Conservation (phyloP, 192 early-diverging fungal genomes). For the Phlyctochytrium bullatum region DNA sequence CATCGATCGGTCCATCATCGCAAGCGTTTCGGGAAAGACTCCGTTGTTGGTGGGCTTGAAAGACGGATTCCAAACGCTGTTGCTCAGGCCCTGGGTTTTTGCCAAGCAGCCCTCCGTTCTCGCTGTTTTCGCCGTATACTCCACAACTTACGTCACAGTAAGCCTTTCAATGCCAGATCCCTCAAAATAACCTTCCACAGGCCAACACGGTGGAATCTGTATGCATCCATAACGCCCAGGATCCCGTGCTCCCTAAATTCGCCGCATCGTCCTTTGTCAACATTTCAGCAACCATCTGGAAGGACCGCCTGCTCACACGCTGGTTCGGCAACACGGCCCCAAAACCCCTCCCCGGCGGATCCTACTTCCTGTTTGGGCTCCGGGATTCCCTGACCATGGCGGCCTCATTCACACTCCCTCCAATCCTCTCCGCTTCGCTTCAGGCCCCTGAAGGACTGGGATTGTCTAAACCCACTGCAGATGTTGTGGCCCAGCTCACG, state of each 20-base stretch:
- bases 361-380: constrained; percentile 29
- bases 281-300: constrained; percentile 37
- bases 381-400: constrained; percentile 44
- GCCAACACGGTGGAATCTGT: constrained; percentile 42
- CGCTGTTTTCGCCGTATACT: constrained; percentile 38
- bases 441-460: constrained; percentile 2
- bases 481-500: constrained; percentile 35
- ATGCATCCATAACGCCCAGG: constrained; percentile 21
- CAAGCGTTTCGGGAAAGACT: constrained; percentile 36
- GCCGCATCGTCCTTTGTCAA: constrained; percentile 36
- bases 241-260: constrained; percentile 39
- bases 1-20: constrained; percentile 46
- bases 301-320: constrained; percentile 40
- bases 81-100: constrained; percentile 28
- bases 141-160: constrained; percentile 39
- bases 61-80: constrained; percentile 25
- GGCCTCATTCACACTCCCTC: constrained; percentile 49
- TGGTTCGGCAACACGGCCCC: constrained; percentile 31
- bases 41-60: constrained; percentile 23
- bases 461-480: constrained; percentile 14
- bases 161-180: background rate
- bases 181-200: background rate
- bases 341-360: constrained; percentile 34
- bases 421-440: constrained; percentile 20
- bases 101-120: constrained; percentile 32